Percentiles rank a stretch among this genome's conserved stretches.
phyloP scores from a whole-genome alignment of 148 eudicot genomes.

The Bassia scoparia region DNA sequence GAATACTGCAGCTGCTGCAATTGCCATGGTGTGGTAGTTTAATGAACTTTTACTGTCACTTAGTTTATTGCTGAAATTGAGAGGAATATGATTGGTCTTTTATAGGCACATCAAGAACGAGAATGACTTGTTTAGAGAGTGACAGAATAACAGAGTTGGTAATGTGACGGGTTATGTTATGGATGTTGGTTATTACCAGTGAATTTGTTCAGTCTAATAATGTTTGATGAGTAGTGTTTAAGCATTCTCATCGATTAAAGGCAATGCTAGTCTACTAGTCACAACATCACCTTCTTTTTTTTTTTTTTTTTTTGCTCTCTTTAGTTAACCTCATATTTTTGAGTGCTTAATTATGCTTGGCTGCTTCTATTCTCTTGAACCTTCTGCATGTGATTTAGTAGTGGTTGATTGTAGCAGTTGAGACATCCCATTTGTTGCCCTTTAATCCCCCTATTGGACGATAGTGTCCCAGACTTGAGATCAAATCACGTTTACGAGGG shows the following conservation, averaged over 20 bases:
- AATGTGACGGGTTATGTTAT: slow-evolving; percentile 28
- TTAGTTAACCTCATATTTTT: neutral
- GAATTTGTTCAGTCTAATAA: slow-evolving; percentile 47
- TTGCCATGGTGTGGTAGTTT: slow-evolving; percentile 34
- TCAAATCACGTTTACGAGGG: neutral
- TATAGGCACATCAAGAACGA: slow-evolving; percentile 22
- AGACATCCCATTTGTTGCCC: neutral
- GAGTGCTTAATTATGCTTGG: neutral
- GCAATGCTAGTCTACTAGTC: slow-evolving; percentile 25
- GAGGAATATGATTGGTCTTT: slow-evolving; percentile 15
- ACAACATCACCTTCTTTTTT: slow-evolving; percentile 8
- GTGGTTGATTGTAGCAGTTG: neutral
- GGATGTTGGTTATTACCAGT: slow-evolving; percentile 28
- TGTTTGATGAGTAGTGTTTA: slow-evolving; percentile 41
- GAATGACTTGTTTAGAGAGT: neutral
- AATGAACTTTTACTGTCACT: neutral
- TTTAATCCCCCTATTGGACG: neutral
- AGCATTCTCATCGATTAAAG: slow-evolving; percentile 32
- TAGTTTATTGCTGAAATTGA: slow-evolving; percentile 20
- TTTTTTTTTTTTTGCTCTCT: too few relatives aligned
- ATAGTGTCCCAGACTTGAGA: neutral
- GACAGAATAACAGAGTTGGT: slow-evolving; percentile 22
- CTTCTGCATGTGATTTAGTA: slow-evolving; percentile 4
- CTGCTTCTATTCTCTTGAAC: neutral
- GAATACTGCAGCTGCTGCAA: slow-evolving; percentile 24